Percentiles rank a stretch among this genome's conserved stretches.
Evolutionary conservation across 2,329 filamentous ascomycete genomes (phyloP).

Genomic region (Aspergillus quadricinctus): DNA sequence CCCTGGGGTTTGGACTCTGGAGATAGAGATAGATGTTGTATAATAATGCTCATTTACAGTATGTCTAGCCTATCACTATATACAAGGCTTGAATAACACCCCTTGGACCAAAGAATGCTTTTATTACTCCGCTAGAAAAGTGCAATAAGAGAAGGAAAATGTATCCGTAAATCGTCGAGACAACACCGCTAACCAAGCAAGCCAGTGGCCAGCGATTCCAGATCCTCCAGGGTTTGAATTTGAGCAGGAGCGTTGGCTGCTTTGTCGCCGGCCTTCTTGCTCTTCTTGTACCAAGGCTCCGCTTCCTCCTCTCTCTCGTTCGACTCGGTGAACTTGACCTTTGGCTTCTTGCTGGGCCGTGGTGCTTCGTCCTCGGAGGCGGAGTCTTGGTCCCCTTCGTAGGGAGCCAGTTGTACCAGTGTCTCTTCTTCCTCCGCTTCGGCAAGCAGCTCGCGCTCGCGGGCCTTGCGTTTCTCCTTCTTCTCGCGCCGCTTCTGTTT

Average conservation of each 20-base stretch:
- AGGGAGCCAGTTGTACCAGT: conserved; percentile 30
- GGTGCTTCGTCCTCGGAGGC: conserved; percentile 21
- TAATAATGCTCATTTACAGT: not conserved
- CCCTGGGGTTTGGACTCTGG: conserved; percentile 2
- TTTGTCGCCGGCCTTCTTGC: conserved; percentile 16
- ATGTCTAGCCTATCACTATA: conserved; percentile 3
- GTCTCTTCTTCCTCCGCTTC: conserved; percentile 27
- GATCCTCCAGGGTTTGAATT: conserved; percentile 44
- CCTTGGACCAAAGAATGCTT: conserved; percentile 19
- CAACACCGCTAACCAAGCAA: conserved; percentile 31
- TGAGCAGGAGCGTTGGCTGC: conserved; percentile 19
- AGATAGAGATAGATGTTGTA: not conserved
- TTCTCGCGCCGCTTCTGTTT: conserved; percentile 63
- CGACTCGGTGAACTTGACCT: conserved; percentile 35
- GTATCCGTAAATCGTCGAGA: conserved; percentile 11
- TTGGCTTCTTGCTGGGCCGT: conserved; percentile 37
- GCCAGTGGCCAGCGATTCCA: conserved; percentile 45
- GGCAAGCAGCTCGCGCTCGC: conserved; percentile 33
- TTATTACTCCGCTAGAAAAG: conserved; percentile 22
- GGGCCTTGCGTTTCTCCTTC: conserved; percentile 43
- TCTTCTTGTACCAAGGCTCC: conserved; percentile 21
- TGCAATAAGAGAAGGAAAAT: conserved; percentile 11
- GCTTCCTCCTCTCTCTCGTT: conserved; percentile 22
- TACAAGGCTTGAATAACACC: conserved; percentile 7
- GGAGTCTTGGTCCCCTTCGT: conserved; percentile 20